phyloP scores from a whole-genome alignment of 225 moss, liverwort and hornwort species.

The Neckera pumila region DNA sequence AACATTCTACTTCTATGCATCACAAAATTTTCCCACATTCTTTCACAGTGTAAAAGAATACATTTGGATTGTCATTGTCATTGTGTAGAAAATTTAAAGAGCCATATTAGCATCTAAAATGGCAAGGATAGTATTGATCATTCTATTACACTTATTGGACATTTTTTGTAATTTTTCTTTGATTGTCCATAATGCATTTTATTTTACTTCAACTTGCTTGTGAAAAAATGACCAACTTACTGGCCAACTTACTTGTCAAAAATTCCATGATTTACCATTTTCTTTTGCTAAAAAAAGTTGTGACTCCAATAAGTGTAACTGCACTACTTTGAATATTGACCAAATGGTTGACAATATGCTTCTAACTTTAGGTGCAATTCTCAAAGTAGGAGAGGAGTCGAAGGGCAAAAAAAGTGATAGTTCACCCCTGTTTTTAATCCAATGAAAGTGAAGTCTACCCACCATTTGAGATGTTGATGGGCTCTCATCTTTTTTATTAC shows the following conservation, averaged over 20 bases:
- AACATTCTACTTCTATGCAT: background rate
- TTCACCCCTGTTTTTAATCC: accelerated
- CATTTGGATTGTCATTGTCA: background rate
- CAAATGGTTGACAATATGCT: accelerated
- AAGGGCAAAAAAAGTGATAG: accelerated
- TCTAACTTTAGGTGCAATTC: accelerated
- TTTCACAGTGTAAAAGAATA: background rate
- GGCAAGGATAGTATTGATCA: background rate
- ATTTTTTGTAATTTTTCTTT: no score
- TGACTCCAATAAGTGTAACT: background rate
- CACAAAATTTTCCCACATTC: background rate
- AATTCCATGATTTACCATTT: background rate
- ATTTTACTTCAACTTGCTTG: no score
- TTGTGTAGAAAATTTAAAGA: background rate
- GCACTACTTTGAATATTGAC: accelerated
- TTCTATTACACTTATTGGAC: background rate
- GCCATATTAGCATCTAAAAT: accelerated
- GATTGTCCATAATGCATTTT: no score
- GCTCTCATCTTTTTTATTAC: accelerated
- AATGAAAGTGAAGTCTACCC: accelerated
- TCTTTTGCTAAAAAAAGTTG: no score
- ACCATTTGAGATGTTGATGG: background rate
- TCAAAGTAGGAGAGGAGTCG: accelerated
- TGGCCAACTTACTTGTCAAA: background rate
- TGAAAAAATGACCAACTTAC: no score